These are phyloP conservation scores for Kwoniella pini DNA, from an alignment of 768 basidiomycete species.

Conservation along the genomic window DNA sequence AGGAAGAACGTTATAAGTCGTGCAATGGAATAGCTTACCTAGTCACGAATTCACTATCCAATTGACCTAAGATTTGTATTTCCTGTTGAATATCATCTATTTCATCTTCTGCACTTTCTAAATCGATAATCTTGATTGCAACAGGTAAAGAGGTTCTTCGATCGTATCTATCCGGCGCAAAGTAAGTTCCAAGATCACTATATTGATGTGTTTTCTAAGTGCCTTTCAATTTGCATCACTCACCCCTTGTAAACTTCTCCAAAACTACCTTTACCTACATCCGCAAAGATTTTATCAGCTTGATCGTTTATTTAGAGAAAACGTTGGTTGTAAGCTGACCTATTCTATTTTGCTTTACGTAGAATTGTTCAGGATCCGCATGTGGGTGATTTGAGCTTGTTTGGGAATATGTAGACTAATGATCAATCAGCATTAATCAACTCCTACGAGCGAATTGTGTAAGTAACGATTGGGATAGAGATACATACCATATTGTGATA, in stretches of 20 bases:
- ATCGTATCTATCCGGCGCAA: slow-evolving; percentile 70
- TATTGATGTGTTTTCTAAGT: neutral
- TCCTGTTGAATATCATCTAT: slow-evolving; percentile 99
- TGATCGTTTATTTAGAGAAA: neutral
- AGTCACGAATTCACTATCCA: slow-evolving; percentile 94
- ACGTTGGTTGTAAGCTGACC: slow-evolving; percentile 60
- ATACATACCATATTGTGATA: too few relatives aligned
- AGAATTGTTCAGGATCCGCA: slow-evolving; percentile 89
- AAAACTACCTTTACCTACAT: slow-evolving; percentile 91
- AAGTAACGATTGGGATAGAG: too few relatives aligned
- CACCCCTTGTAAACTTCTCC: slow-evolving; percentile 99
- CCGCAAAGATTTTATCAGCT: slow-evolving; percentile 10
- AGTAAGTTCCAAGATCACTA: neutral
- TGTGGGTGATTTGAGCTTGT: slow-evolving; percentile 24
- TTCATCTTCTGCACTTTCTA: slow-evolving; percentile 98
- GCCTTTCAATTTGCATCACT: slow-evolving; percentile 2
- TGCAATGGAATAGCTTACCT: too few relatives aligned
- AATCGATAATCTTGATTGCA: slow-evolving; percentile 99
- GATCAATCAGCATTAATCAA: too few relatives aligned
- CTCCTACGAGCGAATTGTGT: too few relatives aligned
- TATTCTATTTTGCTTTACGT: slow-evolving; percentile 95
- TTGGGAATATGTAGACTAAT: slow-evolving; percentile 35
- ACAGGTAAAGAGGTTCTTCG: slow-evolving; percentile 94
- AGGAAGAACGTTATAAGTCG: neutral
- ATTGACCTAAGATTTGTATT: slow-evolving; percentile 93